Percentiles rank a stretch among this genome's conserved stretches.
These are phyloP conservation scores for Ogataea allantospora DNA, from an alignment of 805 yeast genomes.

Conservation along the genomic window DNA sequence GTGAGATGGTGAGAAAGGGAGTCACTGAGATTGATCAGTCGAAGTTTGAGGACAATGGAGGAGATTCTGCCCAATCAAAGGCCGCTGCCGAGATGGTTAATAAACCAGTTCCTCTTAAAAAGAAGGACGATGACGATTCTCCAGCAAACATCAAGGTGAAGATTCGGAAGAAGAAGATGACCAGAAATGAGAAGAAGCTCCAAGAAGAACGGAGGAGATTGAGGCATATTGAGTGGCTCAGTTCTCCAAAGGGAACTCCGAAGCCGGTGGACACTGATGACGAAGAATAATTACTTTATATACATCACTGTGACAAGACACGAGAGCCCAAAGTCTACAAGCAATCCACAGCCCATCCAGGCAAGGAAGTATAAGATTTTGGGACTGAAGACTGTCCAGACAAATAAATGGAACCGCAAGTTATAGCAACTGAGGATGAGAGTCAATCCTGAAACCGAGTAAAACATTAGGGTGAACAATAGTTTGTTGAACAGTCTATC, in stretches of 20 bases:
- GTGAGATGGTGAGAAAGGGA: constrained; percentile 83
- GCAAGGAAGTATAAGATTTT: constrained; percentile 75
- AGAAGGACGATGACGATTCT: constrained; percentile 74
- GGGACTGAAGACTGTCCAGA: constrained; percentile 98
- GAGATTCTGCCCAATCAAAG: constrained; percentile 41
- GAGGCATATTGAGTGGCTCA: constrained; percentile 92
- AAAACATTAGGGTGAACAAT: constrained; percentile 48
- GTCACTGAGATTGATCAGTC: constrained; percentile 68
- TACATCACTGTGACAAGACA: constrained; percentile 20
- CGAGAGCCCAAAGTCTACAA: constrained; percentile 38
- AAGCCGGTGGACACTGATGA: constrained; percentile 92
- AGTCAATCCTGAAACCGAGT: constrained; percentile 55
- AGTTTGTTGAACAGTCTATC: constrained; percentile 37
- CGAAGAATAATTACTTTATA: constrained; percentile 52
- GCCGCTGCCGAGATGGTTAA: constrained; percentile 46
- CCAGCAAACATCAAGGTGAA: constrained; percentile 96
- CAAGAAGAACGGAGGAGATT: constrained; percentile 93
- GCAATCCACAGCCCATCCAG: constrained; percentile 59
- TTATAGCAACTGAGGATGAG: constrained; percentile 68
- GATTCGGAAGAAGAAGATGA: constrained; percentile 92
- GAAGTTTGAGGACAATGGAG: constrained; percentile 80
- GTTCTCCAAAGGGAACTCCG: constrained; percentile 97
- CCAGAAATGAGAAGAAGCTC: constrained; percentile 90
- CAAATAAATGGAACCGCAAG: constrained; percentile 81
- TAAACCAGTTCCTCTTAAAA: constrained; percentile 47